A percentile compares a stretch with the other conserved stretches of the same genome.
phyloP scores from a whole-genome alignment of 2,329 filamentous ascomycete genomes.

The Polytolypa hystricis region DNA sequence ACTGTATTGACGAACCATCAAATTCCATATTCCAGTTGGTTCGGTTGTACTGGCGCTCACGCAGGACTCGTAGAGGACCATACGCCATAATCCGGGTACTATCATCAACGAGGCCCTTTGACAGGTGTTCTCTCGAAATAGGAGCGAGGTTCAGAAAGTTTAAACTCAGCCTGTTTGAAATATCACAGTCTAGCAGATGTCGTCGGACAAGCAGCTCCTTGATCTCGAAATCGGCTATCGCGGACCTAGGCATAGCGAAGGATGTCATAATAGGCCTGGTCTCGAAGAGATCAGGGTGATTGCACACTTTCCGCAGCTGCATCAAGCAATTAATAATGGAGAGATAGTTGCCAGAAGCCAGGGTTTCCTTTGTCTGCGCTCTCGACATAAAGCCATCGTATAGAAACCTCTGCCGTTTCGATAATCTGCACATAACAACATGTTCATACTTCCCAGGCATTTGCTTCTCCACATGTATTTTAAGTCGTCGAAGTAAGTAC shows the following conservation, averaged over 20 bases:
- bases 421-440: constrained; percentile 88
- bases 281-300: constrained; percentile 93
- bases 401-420: constrained; percentile 85
- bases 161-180: constrained; percentile 56
- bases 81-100: constrained; percentile 60
- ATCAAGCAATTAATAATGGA: constrained; percentile 98
- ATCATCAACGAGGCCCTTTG: constrained; percentile 39
- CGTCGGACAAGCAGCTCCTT: constrained; percentile 61
- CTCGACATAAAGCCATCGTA: constrained; percentile 95
- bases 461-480: constrained; percentile 96
- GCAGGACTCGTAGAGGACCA: constrained; percentile 55
- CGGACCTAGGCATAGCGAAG: constrained; percentile 77
- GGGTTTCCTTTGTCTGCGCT: constrained; percentile 75
- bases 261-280: constrained; percentile 95
- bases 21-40: constrained; percentile 47
- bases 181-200: constrained; percentile 50
- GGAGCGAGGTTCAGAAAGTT: constrained; percentile 72
- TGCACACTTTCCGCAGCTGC: constrained; percentile 95
- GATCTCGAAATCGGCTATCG: constrained; percentile 60
- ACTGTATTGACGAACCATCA: constrained; percentile 56
- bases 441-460: constrained; percentile 98
- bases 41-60: constrained; percentile 54
- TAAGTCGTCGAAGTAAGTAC: constrained; percentile 79
- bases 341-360: constrained; percentile 88
- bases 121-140: constrained; percentile 56